Conservation (phyloP, 2,329 filamentous ascomycete genomes). For the Sporothrix schenckii region DNA sequence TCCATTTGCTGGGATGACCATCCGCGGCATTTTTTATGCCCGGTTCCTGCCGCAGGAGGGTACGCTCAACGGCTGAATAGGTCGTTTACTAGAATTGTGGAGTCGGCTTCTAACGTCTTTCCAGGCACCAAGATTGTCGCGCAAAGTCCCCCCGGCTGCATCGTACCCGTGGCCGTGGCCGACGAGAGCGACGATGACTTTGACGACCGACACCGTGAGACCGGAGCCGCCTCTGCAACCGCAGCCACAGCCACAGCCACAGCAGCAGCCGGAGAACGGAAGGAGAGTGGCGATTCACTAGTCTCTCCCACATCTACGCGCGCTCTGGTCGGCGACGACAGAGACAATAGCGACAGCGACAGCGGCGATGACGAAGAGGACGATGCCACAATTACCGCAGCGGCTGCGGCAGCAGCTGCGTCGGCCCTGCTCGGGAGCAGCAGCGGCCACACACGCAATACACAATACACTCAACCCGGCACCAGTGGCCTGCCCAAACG, state of each 20-base stretch:
- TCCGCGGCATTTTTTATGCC: slow-evolving; percentile 71
- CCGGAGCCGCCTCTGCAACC: neutral
- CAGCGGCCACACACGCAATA: slow-evolving; percentile 18
- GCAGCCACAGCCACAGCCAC: no score
- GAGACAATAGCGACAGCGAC: neutral
- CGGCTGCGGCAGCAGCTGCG: slow-evolving; percentile 21
- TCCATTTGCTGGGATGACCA: slow-evolving; percentile 52
- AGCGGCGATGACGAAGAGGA: neutral
- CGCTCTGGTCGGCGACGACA: neutral
- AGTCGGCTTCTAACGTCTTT: neutral
- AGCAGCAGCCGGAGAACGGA: neutral
- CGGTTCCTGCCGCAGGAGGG: slow-evolving; percentile 69
- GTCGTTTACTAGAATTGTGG: neutral
- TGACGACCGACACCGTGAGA: neutral
- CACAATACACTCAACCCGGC: neutral
- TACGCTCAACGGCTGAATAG: slow-evolving; percentile 39
- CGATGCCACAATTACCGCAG: neutral
- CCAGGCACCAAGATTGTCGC: slow-evolving; percentile 65
- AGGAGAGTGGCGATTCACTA: neutral
- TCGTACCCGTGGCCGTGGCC: slow-evolving; percentile 49
- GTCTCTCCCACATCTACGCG: neutral
- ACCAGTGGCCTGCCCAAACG: neutral
- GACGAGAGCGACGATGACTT: slow-evolving; percentile 32
- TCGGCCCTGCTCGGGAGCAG: slow-evolving; percentile 22
- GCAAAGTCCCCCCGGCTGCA: slow-evolving; percentile 65